Conservation (phyloP, 345 rosid species). For the Streptanthus diversifolius region DNA sequence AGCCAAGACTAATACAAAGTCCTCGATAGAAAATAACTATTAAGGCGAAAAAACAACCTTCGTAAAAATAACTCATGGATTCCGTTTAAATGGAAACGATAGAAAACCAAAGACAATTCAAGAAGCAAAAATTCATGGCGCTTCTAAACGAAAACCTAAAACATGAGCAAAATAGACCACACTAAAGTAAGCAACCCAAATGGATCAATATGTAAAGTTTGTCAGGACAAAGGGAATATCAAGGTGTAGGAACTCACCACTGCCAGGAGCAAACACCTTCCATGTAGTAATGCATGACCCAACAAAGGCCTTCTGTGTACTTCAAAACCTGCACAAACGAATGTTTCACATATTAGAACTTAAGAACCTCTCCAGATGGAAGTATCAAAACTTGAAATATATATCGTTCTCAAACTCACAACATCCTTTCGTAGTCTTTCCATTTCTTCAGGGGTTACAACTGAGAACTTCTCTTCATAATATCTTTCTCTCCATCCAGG, state of each 20-base stretch:
- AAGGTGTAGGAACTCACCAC: constrained; percentile 53
- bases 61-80: neutral
- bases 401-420: constrained; percentile 48
- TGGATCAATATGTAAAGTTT: neutral
- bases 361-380: neutral
- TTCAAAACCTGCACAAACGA: constrained; percentile 55
- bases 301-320: constrained; percentile 91
- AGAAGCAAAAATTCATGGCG: neutral
- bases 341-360: constrained; percentile 21
- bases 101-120: neutral
- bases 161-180: neutral
- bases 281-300: constrained; percentile 98
- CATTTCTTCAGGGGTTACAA: constrained; percentile 58
- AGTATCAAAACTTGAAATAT: neutral
- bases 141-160: neutral
- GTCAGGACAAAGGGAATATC: neutral
- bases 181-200: neutral
- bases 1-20: neutral
- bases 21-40: neutral
- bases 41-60: neutral
- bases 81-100: neutral
- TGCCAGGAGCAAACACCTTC: constrained; percentile 99
- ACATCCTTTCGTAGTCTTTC: constrained; percentile 81
- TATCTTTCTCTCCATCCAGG: constrained; percentile 98
- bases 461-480: constrained; percentile 83